Percentiles rank a stretch among this genome's conserved stretches.
These are phyloP conservation scores for Brasenia schreberi DNA, from an alignment of 164 flowering plant genomes.

Conservation along the genomic window DNA sequence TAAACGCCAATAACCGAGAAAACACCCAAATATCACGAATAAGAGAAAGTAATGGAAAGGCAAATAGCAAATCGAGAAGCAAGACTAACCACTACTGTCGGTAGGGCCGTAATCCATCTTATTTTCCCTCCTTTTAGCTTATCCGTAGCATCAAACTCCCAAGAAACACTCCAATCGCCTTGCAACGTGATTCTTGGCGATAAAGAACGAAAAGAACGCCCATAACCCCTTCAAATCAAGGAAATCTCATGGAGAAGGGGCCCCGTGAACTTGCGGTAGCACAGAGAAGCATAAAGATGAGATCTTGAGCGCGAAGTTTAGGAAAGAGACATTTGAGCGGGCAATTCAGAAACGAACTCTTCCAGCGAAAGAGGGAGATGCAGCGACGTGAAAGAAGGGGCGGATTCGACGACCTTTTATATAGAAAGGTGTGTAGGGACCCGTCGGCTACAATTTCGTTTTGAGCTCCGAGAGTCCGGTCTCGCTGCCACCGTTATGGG, in stretches of 20 bases:
- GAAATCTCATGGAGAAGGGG: background rate
- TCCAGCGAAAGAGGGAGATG: background rate
- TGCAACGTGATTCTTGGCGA: background rate
- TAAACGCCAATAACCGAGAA: background rate
- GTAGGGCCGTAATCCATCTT: constrained; percentile 41
- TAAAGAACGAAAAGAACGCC: background rate
- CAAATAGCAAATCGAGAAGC: background rate
- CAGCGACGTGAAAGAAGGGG: background rate
- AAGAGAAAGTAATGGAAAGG: background rate
- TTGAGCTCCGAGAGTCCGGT: background rate
- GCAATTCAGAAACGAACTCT: background rate
- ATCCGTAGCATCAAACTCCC: background rate
- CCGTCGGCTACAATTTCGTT: background rate
- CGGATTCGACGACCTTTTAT: background rate
- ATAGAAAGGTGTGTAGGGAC: background rate
- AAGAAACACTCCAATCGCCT: background rate
- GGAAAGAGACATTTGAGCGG: background rate
- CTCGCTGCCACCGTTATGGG: no score
- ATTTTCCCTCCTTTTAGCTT: background rate
- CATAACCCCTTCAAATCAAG: background rate
- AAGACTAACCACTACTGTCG: constrained; percentile 31
- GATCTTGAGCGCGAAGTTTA: background rate
- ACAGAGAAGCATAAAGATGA: background rate
- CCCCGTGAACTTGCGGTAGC: background rate
- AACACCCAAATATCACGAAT: background rate